Base-by-base conservation (phyloP, 1,284 basidiomycete species). In the Apiotrichum domesticum region DNA sequence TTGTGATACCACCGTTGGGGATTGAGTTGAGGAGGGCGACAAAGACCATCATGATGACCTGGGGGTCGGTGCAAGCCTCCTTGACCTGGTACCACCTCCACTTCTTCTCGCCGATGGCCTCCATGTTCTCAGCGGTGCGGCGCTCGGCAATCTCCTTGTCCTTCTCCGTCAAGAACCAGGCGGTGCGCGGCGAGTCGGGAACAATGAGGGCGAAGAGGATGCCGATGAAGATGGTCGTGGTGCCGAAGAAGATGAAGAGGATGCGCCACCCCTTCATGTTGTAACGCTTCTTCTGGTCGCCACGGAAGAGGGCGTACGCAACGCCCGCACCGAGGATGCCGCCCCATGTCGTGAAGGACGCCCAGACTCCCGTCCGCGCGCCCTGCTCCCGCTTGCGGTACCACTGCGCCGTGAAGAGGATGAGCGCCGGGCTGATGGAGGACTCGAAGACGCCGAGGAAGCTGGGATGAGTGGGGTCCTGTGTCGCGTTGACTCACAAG, bases 401-500 rank as follows among this genome's bases (percentile, higher is more conserved):
- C 58, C 60, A 65, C 51, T 61, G 57, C 5, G 51, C 46, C 4
- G 62, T 63, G 57, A 63, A 55, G 13, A 67, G 51, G 21, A 63
- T 54, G 46, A 62, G 58, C 1, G 58, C 61, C 0, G 65, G 59
- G 3, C 29, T 34, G 13, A 61, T 52, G 3, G 53, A 51, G 9
- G 55, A 29, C 40, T 61, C 59, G 47, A 61, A 57, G 46, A 61
- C 39, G 9, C 59, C 59, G 6, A 61, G 51, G 39, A 61, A 47
- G 44, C 57, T 59, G 21, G n/a, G 32, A 10, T 46, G 10, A 10
- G 9, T 15, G 9, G 14, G 9, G 35, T 53, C 37, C 13, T 39
- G 13, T 39, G 7, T 39, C 37, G 13, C 13, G 8, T 39, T 39
- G 37, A 54, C 46, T 47, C 33, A 46, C 39, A 87, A 69, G 34